Evolutionary conservation across 1,284 basidiomycete species (phyloP).

Genomic region (Xerocomus nothofagi): DNA sequence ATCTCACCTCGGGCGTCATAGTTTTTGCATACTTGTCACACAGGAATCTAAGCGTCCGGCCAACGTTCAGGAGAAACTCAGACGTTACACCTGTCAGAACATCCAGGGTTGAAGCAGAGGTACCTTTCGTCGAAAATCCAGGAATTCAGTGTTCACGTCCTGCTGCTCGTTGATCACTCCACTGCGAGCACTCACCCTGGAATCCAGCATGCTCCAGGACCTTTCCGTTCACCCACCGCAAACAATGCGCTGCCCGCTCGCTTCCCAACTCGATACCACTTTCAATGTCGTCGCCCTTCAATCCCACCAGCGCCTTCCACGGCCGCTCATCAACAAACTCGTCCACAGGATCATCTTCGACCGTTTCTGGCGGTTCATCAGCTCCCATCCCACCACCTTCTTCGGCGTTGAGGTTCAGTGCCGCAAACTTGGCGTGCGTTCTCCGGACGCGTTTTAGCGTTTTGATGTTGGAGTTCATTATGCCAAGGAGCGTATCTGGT

Average conservation of each 20-base stretch:
- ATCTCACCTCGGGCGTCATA: conserved; percentile 79
- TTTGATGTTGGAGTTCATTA: conserved; percentile 74
- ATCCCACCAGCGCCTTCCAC: conserved; percentile 43
- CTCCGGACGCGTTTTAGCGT: conserved; percentile 68
- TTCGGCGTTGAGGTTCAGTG: conserved; percentile 49
- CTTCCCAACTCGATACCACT: conserved; percentile 44
- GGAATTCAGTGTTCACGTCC: conserved; percentile 7
- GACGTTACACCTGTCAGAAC: conserved; percentile 78
- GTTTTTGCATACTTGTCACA: conserved; percentile 76
- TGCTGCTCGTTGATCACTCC: background rate
- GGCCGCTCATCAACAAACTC: conserved; percentile 51
- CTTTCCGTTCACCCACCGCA: conserved; percentile 70
- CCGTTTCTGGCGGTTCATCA: conserved; percentile 26
- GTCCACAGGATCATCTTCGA: conserved; percentile 32
- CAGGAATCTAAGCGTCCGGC: conserved; percentile 80
- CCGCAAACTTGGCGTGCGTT: conserved; percentile 67
- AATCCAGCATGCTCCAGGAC: conserved; percentile 87
- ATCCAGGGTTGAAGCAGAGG: conserved; percentile 71
- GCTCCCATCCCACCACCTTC: conserved; percentile 42
- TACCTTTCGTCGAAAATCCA: conserved; percentile 40
- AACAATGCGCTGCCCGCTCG: conserved; percentile 56
- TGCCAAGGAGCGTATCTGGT: conserved; percentile 52
- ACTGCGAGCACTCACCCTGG: conserved; percentile 60
- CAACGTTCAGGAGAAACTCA: conserved; percentile 85
- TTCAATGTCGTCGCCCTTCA: conserved; percentile 21